phyloP scores from a whole-genome alignment of 345 rosid genomes.

The Euphorbia tirucalli region DNA sequence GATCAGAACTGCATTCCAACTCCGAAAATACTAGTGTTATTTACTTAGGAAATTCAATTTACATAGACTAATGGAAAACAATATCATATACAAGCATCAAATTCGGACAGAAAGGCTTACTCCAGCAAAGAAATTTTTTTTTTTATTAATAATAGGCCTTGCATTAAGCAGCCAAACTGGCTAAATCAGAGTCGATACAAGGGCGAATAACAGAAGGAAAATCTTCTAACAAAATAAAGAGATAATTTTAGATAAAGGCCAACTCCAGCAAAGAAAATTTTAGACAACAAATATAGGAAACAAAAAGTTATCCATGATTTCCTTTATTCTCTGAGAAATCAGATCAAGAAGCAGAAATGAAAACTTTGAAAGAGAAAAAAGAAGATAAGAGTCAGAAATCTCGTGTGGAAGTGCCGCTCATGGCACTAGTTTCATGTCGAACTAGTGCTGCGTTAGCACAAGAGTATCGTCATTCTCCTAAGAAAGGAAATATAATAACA shows the following conservation, averaged over 20 bases:
- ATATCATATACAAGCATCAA: no score
- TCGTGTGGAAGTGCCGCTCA: constrained; percentile 6
- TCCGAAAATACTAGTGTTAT: no score
- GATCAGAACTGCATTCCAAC: neutral
- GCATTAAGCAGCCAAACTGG: no score
- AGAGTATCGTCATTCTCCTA: neutral
- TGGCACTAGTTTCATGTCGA: neutral
- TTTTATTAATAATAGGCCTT: no score
- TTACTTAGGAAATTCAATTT: no score
- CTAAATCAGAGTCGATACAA: no score
- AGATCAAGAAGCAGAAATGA: neutral
- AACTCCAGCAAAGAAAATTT: neutral
- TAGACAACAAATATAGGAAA: neutral
- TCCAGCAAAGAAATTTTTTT: no score
- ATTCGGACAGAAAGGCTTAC: no score
- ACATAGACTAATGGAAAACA: neutral
- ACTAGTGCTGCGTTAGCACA: neutral
- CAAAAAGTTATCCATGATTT: neutral
- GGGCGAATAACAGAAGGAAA: no score
- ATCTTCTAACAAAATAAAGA: no score
- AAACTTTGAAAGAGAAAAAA: neutral
- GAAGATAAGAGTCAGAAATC: neutral
- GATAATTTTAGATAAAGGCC: no score
- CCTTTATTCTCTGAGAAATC: neutral
- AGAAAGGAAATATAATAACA: no score